Base-by-base conservation (phyloP, 2,329 filamentous ascomycete species). In the Alternaria sp. region DNA sequence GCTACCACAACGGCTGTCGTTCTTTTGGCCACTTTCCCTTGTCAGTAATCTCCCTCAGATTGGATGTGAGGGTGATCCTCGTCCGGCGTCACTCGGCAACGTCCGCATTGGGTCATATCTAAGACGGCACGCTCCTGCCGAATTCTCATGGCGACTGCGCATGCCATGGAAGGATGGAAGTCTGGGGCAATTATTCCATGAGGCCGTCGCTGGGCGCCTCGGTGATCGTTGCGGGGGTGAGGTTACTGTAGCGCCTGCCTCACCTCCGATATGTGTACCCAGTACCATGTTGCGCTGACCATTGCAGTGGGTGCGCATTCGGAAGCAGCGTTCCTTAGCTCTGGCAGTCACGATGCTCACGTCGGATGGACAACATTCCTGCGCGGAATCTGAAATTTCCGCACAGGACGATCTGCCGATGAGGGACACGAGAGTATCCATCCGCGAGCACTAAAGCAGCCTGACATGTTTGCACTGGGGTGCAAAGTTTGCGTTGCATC, bases 1-100 rank as follows among this genome's bases (percentile, higher is more conserved):
- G 25, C 40, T 19, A 28, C 28, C 23, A 40, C 36, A 62, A 62
- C 59, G 59, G 59, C 47, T 59, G 56, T 53, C 45, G 28, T 59
- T 45, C 47, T 53, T 53, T 52, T 62, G 54, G 43, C 59, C 30
- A 58, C 19, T 44, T 50, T 21, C 15, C 21, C 53, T 25, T 15
- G 47, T 28, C 28, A 21, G 28, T 53, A 52, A 62, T 62, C 53
- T 59, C 54, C 55, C 19, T 36, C 28, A 49, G 7, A 47, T 52
- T 52, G 32, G 47, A 49, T 13, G 47, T 11, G 53, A 52, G 47
- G 30, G 26, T 28, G 13, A 58, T 62, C 54, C 10, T 17, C 25
- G 40, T 25, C 54, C 26, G 28, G 53, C 49, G 19, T 9, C 49
- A 15, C 13, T 52, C 49, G 49, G 49, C 19, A n/a, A 17, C 19